Evolutionary conservation across 805 yeast genomes (phyloP).

Genomic region (Candida palmyrensis): DNA sequence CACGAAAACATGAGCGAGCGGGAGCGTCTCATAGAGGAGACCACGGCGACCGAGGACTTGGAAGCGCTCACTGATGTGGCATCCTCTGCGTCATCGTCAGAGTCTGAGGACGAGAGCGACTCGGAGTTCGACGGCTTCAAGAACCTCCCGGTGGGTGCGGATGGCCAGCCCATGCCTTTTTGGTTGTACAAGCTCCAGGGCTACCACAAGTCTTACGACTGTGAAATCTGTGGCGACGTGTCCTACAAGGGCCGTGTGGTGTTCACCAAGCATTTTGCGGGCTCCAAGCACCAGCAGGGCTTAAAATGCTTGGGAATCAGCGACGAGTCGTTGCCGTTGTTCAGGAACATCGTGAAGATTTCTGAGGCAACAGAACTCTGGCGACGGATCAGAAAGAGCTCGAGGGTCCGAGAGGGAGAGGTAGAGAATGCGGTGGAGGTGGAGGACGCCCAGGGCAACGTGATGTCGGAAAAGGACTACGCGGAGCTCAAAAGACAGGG

Average conservation of each 20-base stretch:
- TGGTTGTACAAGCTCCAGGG: conserved; percentile 95
- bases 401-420: conserved; percentile 32
- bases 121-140: conserved; percentile 40
- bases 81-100: too few relatives aligned
- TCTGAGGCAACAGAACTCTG: conserved; percentile 63
- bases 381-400: conserved; percentile 37
- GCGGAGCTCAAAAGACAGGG: conserved; percentile 88
- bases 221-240: conserved; percentile 84
- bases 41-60: conserved; percentile 34
- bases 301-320: conserved; percentile 68
- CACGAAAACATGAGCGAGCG: conserved; percentile 62
- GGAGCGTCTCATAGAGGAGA: conserved; percentile 52
- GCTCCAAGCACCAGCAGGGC: conserved; percentile 66
- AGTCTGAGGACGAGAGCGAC: conserved; percentile 23
- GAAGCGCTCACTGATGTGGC: conserved; percentile 37
- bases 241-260: conserved; percentile 67
- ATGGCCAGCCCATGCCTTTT: conserved; percentile 87
- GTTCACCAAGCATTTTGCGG: conserved; percentile 74
- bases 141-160: conserved; percentile 75
- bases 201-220: conserved; percentile 59
- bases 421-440: conserved; percentile 65
- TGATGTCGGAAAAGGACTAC: conserved; percentile 78
- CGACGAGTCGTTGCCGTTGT: conserved; percentile 38
- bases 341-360: conserved; percentile 61
- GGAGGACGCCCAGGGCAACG: conserved; percentile 92